phyloP scores from a whole-genome alignment of 257 asterid species.

The Solanum etuberosum region DNA sequence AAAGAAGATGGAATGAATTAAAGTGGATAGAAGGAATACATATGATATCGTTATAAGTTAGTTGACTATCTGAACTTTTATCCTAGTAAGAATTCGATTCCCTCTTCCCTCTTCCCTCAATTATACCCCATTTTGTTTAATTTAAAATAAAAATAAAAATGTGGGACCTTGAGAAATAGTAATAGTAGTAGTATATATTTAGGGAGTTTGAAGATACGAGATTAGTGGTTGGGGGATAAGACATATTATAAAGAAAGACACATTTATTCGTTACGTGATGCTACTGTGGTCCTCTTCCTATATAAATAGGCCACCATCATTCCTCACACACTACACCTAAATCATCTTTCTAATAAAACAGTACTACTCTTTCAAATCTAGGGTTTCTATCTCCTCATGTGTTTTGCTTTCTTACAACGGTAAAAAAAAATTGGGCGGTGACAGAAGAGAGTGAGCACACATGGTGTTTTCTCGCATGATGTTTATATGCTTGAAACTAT shows the following conservation, averaged over 20 bases:
- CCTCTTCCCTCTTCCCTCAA: background rate
- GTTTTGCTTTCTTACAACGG: conserved; percentile 3
- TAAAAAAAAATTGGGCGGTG: conserved; percentile 38
- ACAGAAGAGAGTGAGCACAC: conserved; percentile 48
- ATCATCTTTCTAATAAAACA: background rate
- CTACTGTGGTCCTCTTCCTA: conserved; percentile 32
- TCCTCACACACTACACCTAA: conserved; percentile 24
- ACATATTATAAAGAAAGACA: conserved; percentile 18
- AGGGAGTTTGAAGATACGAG: background rate
- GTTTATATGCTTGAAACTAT: conserved; percentile 52
- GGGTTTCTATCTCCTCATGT: conserved; percentile 3
- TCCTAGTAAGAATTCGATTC: too few species aligned
- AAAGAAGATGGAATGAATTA: background rate
- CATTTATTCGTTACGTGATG: conserved; percentile 45
- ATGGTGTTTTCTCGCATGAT: conserved; percentile 70
- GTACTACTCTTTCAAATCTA: conserved; percentile 1
- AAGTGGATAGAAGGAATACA: background rate
- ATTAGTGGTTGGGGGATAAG: background rate
- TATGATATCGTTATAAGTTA: background rate
- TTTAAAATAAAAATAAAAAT: background rate
- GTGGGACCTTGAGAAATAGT: background rate
- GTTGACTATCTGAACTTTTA: too few species aligned
- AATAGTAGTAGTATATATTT: too few species aligned
- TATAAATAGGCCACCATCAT: conserved; percentile 24
- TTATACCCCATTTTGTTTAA: background rate